Evolutionary conservation across 495 filamentous ascomycete species (phyloP).

Genomic region (Bryoglossum gracile): DNA sequence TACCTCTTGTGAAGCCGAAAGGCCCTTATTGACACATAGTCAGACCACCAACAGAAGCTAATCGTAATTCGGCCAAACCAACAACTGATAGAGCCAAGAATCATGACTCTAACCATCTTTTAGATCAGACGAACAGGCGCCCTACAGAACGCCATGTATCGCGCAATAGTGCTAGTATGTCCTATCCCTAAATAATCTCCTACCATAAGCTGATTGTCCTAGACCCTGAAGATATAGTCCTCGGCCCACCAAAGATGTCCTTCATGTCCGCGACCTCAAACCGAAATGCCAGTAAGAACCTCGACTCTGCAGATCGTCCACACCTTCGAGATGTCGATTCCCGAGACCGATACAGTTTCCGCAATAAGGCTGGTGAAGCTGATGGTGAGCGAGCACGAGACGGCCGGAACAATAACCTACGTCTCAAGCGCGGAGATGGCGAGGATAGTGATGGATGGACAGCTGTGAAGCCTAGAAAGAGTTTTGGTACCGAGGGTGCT

Average conservation of each 20-base stretch:
- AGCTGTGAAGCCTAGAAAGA: conserved; percentile 56
- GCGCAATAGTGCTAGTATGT: conserved; percentile 51
- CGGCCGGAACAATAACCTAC: conserved; percentile 38
- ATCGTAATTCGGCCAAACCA: conserved; percentile 28
- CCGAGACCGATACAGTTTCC: conserved; percentile 58
- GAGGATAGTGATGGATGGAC: conserved; percentile 54
- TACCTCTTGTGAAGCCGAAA: conserved; percentile 7
- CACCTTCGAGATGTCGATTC: conserved; percentile 37
- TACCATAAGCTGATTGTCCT: conserved; percentile 23
- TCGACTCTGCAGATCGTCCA: conserved; percentile 42
- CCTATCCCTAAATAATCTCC: conserved; percentile 44
- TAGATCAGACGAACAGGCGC: conserved; percentile 48
- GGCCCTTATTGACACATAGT: conserved; percentile 15
- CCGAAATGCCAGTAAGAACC: conserved; percentile 45
- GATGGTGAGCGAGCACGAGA: conserved; percentile 49
- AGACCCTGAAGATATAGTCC: conserved; percentile 75
- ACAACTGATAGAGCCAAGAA: conserved; percentile 31
- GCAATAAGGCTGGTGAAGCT: conserved; percentile 56
- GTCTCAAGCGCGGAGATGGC: conserved; percentile 39
- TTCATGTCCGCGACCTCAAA: conserved; percentile 73
- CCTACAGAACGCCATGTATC: conserved; percentile 32
- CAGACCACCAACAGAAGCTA: conserved; percentile 22
- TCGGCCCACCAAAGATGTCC: conserved; percentile 78
- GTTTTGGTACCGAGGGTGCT: conserved; percentile 55
- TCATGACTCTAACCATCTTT: conserved; percentile 32